Conservation (phyloP, 1,284 basidiomycete species). For the Testicularia cyperi region DNA sequence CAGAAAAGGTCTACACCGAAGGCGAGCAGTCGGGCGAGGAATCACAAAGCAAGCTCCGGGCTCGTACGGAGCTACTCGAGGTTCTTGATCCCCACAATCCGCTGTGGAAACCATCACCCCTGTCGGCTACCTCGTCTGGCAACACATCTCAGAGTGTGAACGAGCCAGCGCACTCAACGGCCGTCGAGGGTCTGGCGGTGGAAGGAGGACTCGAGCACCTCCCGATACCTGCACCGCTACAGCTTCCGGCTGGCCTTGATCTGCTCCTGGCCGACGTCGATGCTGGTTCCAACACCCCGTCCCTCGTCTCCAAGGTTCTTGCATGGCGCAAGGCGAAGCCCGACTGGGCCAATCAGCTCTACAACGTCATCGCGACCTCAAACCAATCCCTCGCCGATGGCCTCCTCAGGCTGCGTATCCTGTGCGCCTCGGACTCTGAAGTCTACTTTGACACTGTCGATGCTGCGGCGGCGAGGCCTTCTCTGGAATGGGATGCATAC, state of each 20-base stretch:
- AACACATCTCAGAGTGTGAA: neutral
- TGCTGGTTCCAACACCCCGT: slow-evolving; percentile 56
- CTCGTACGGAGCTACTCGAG: slow-evolving; percentile 22
- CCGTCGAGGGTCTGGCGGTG: slow-evolving; percentile 43
- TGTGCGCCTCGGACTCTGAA: slow-evolving; percentile 34
- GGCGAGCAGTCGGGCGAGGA: slow-evolving; percentile 28
- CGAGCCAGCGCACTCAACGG: slow-evolving; percentile 30
- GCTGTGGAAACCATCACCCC: slow-evolving; percentile 48
- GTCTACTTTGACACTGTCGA: slow-evolving; percentile 51
- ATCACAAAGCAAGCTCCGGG: slow-evolving; percentile 3
- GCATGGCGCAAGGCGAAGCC: slow-evolving; percentile 51
- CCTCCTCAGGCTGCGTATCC: slow-evolving; percentile 43
- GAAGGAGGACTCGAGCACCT: slow-evolving; percentile 4
- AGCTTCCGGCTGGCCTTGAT: slow-evolving; percentile 50
- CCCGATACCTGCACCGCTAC: slow-evolving; percentile 45
- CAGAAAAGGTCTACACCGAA: slow-evolving; percentile 32
- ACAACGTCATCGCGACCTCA: slow-evolving; percentile 46
- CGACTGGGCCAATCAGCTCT: slow-evolving; percentile 56
- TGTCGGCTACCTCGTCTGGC: slow-evolving; percentile 1
- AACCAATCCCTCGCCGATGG: slow-evolving; percentile 54
- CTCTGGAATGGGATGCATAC: slow-evolving; percentile 27
- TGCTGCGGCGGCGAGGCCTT: slow-evolving; percentile 48
- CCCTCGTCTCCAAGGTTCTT: slow-evolving; percentile 53
- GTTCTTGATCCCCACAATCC: slow-evolving; percentile 47
- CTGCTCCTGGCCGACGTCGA: slow-evolving; percentile 58